Base-by-base conservation (phyloP, 2,329 filamentous ascomycete species). In the Tolypocladium ovalisporum region DNA sequence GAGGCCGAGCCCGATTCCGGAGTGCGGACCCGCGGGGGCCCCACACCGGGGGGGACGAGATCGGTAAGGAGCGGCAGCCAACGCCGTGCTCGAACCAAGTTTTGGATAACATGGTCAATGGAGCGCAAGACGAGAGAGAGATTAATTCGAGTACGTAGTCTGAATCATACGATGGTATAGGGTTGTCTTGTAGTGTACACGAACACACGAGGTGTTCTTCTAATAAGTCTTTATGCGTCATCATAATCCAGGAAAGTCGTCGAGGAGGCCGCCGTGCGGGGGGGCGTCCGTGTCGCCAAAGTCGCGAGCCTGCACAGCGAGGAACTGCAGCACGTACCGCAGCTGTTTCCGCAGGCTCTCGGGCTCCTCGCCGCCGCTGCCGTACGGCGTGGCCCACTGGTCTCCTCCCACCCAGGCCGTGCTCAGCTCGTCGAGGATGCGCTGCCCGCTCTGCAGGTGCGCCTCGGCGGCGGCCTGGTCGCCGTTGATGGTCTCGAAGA, bases 401-500 rank as follows among this genome's bases (percentile, higher is more conserved):
- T 7, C 47, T 17, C 47, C 27, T 5, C 53, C 32, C n/a, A n/a
- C n/a, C 29, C 54, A 52, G 10, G 49, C 32, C 19, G 55, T 54
- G 22, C 67, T 57, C 24, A 74, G 66, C 55, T 72, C 71, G 42
- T 69, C 66, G 22, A 73, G 62, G 59, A 76, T 69, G 57, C 63
- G 65, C 56, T 72, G 67, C 1, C 73, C 73, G 56, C 68, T 70
- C 52, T 63, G 66, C 52, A 74, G 64, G 59, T 75, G 73, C 9
- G 66, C 61, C 17, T 72, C 63, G 0, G 72, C 72, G 1, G 67
- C 68, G 24, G 63, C 62, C 12, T 62, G 61, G 58, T 74, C 73
- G 27, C 68, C 70, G 58, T 75, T 71, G 42, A 73, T 56, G 2
- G 66, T 65, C 56, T 74, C 71, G 55, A 74, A 73, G 55, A 71